A percentile compares a stretch with the other conserved stretches of the same genome.
These are phyloP conservation scores for Vigna unguiculata DNA, from an alignment of 306 rosid genomes.

Conservation along the genomic window DNA sequence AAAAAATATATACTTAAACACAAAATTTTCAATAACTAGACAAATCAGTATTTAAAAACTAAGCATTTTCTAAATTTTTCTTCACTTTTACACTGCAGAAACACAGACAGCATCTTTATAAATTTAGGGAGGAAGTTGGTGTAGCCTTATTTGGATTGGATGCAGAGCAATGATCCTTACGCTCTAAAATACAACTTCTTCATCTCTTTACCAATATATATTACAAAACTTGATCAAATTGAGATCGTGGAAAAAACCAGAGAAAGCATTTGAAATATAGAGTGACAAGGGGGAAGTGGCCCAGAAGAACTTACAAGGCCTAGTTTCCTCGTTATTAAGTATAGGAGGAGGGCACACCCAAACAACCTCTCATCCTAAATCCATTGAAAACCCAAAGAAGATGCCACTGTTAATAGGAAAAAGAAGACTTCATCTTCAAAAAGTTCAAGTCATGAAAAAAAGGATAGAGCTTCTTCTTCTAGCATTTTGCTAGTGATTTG, in stretches of 20 bases:
- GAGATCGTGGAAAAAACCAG: constrained; percentile 46
- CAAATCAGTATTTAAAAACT: no score
- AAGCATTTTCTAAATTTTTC: no score
- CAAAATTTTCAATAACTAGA: no score
- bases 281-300: constrained; percentile 35
- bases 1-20: no score
- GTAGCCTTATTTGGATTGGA: no score
- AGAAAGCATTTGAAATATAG: constrained; percentile 15
- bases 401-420: no score
- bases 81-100: no score
- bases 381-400: constrained; percentile 48
- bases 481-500: constrained; percentile 39
- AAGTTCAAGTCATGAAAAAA: constrained; percentile 41
- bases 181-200: neutral
- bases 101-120: no score
- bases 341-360: constrained; percentile 89
- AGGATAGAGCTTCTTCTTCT: constrained; percentile 30
- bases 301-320: constrained; percentile 39
- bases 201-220: constrained; percentile 42
- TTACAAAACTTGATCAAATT: constrained; percentile 47
- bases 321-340: constrained; percentile 53
- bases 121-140: no score
- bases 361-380: constrained; percentile 96
- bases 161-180: no score
- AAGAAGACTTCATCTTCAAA: constrained; percentile 59